A percentile compares a stretch with the other conserved stretches of the same genome.
Conservation (phyloP, 306 rosid species). For the Myrica gale region DNA sequence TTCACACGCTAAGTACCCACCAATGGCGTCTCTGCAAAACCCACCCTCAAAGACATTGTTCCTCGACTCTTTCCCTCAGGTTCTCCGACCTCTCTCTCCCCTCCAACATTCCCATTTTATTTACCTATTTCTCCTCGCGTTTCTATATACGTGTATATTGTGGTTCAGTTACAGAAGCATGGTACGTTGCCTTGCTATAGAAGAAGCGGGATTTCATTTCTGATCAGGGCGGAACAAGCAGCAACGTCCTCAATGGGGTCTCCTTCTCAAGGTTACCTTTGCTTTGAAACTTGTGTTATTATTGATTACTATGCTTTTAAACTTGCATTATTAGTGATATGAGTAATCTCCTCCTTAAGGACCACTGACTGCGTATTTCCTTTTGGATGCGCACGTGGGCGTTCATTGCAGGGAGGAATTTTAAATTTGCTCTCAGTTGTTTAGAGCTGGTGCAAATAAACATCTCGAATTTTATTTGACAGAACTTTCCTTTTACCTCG, state of each 20-base stretch:
- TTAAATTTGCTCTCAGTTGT: neutral
- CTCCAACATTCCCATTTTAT: neutral
- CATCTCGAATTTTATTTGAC: too few species aligned
- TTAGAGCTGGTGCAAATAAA: neutral
- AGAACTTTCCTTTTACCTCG: neutral
- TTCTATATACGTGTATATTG: neutral
- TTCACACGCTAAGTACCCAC: slow-evolving; percentile 12
- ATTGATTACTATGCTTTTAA: neutral
- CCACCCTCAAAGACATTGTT: slow-evolving; percentile 35
- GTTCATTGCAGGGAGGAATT: neutral
- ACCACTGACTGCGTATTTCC: neutral
- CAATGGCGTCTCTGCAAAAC: slow-evolving; percentile 73
- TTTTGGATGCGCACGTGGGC: neutral
- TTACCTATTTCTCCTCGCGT: too few species aligned
- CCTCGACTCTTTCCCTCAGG: slow-evolving; percentile 61
- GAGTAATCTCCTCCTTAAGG: neutral
- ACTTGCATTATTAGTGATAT: neutral
- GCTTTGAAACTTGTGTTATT: slow-evolving; percentile 3
- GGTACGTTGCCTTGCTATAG: slow-evolving; percentile 45
- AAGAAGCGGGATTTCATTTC: slow-evolving; percentile 53
- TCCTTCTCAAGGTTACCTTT: slow-evolving; percentile 56
- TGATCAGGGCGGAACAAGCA: slow-evolving; percentile 55
- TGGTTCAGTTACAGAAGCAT: slow-evolving; percentile 45
- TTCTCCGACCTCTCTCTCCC: neutral
- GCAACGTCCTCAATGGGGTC: slow-evolving; percentile 40